Evolutionary conservation across 2,329 filamentous ascomycete species (phyloP).

Genomic region (Phyllosticta citribraziliensis): DNA sequence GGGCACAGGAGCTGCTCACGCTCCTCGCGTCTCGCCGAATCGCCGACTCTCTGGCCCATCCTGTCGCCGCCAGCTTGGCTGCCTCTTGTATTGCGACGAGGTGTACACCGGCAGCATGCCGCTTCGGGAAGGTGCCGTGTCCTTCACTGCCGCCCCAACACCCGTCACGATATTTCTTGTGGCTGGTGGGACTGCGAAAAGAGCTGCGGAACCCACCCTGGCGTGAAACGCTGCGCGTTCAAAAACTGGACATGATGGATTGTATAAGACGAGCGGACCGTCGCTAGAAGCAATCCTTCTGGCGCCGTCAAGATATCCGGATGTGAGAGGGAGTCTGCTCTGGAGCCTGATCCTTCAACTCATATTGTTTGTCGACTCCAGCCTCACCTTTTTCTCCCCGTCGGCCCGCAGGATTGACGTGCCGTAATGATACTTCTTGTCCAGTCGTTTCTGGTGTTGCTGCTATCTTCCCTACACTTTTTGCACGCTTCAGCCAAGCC

Average conservation of each 20-base stretch:
- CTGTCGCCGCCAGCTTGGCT: background rate
- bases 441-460: background rate
- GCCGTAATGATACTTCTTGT: background rate
- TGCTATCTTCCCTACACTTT: background rate
- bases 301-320: background rate
- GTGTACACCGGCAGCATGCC: background rate
- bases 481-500: slow-evolving; percentile 2
- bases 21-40: background rate
- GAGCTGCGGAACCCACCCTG: background rate
- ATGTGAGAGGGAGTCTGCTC: background rate
- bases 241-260: background rate
- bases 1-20: background rate
- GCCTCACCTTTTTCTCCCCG: background rate
- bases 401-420: background rate
- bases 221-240: background rate
- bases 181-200: background rate
- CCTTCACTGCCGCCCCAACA: background rate
- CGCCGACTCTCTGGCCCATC: background rate
- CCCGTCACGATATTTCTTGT: background rate
- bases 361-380: background rate
- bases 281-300: background rate
- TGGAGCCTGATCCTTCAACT: background rate
- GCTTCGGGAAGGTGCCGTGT: background rate
- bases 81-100: background rate
- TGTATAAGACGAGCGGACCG: background rate